Evolutionary conservation across 352 stramenopile species (phyloP).

Genomic region (Pythium dissimile): DNA sequence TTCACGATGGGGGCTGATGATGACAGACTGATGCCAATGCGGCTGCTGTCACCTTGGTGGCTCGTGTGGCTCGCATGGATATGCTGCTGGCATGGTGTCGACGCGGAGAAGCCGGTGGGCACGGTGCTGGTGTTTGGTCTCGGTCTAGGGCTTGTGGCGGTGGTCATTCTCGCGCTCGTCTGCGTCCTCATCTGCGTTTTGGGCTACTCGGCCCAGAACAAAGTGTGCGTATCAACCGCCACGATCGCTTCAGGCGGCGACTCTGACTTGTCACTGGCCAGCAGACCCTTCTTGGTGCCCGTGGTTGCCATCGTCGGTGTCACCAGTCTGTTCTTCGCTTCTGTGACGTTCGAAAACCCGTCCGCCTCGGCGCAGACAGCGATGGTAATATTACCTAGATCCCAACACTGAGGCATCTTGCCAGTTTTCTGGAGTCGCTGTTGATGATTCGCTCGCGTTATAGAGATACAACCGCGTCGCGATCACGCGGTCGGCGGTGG

Average conservation of each 20-base stretch:
- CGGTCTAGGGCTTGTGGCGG: slow-evolving; percentile 31
- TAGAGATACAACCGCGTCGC: slow-evolving; percentile 37
- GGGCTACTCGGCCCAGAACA: slow-evolving; percentile 25
- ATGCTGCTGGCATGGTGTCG: not conserved
- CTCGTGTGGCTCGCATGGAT: not conserved
- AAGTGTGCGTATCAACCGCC: not conserved
- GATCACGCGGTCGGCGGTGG: slow-evolving; percentile 31
- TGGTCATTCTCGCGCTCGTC: slow-evolving; percentile 32
- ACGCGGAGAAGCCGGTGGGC: not conserved
- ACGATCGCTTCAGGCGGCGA: not conserved
- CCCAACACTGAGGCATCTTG: too few species aligned
- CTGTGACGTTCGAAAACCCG: slow-evolving; percentile 26
- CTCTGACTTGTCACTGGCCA: not conserved
- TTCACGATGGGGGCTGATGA: slow-evolving; percentile 3
- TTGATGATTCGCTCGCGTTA: not conserved
- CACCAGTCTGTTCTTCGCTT: slow-evolving; percentile 35
- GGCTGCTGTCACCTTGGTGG: not conserved
- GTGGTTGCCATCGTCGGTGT: slow-evolving; percentile 25
- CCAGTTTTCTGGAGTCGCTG: too few species aligned
- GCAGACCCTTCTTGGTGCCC: slow-evolving; percentile 24
- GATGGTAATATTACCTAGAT: not conserved
- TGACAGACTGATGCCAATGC: not conserved
- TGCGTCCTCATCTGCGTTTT: slow-evolving; percentile 29
- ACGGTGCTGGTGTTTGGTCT: slow-evolving; percentile 26
- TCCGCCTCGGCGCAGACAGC: not conserved